A percentile compares a stretch with the other conserved stretches of the same genome.
Conservation (phyloP, 495 filamentous ascomycete genomes). For the Lepraria neglecta region DNA sequence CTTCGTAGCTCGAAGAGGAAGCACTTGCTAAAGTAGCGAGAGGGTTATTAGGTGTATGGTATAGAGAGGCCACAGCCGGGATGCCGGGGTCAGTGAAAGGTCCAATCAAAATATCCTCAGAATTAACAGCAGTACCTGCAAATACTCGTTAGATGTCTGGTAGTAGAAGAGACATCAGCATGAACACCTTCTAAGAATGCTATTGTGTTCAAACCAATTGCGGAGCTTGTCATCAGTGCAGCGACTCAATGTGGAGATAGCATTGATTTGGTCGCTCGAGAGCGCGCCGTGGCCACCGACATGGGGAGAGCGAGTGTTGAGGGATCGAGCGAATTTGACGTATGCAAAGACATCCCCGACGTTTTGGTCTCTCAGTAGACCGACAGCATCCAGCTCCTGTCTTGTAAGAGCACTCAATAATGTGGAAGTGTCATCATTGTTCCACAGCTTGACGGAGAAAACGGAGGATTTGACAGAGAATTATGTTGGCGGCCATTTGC, state of each 20-base stretch:
- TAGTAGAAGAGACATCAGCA: no score
- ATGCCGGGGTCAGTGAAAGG: no score
- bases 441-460: neutral
- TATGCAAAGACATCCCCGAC: neutral
- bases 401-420: neutral
- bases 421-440: neutral
- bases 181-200: no score
- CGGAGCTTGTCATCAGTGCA: no score
- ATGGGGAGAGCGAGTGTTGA: neutral
- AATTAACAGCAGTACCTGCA: no score
- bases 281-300: neutral
- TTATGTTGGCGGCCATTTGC: neutral
- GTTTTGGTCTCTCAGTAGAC: neutral
- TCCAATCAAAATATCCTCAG: no score
- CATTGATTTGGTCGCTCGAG: neutral
- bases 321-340: neutral
- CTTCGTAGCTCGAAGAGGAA: no score
- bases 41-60: no score
- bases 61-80: no score
- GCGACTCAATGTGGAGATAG: neutral
- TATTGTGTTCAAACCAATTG: no score
- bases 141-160: no score
- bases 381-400: neutral
- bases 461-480: neutral
- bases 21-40: no score